These are phyloP conservation scores for Rheum nobile DNA, from an alignment of 148 eudicot genomes.

Conservation along the genomic window DNA sequence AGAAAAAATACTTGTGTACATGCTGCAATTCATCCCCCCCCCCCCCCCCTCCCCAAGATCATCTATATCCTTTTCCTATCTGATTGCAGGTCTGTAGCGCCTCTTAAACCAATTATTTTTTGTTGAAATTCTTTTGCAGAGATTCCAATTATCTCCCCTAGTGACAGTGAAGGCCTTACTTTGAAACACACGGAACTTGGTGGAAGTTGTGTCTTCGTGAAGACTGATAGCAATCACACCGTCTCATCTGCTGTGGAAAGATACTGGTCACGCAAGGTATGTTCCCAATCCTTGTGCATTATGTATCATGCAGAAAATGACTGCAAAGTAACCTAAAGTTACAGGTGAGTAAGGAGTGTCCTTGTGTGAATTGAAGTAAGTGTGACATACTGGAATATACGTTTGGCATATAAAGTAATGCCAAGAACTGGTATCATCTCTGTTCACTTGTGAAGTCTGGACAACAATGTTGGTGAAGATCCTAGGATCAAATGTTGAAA, in stretches of 20 bases:
- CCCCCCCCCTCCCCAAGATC: too few species aligned
- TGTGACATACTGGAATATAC: too few species aligned
- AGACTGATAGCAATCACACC: neutral
- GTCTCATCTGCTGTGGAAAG: neutral
- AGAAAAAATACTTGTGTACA: neutral
- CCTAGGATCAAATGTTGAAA: neutral
- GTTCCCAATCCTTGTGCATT: neutral
- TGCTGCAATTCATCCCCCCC: too few species aligned
- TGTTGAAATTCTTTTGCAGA: neutral
- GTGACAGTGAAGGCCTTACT: neutral
- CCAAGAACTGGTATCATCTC: neutral
- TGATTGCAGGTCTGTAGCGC: neutral
- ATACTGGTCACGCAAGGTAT: slow-evolving; percentile 3
- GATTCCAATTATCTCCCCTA: neutral
- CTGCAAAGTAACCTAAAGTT: neutral
- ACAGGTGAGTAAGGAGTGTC: neutral
- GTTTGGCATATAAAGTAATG: neutral
- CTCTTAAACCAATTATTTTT: neutral
- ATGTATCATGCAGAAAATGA: neutral
- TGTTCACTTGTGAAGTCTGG: neutral
- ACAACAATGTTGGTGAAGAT: neutral
- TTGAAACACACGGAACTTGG: neutral
- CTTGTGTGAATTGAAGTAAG: neutral
- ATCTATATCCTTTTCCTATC: neutral
- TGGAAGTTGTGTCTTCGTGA: neutral